A percentile compares a stretch with the other conserved stretches of the same genome.
Evolutionary conservation across 257 asterid genomes (phyloP).

Genomic region (Solanum habrochaites): DNA sequence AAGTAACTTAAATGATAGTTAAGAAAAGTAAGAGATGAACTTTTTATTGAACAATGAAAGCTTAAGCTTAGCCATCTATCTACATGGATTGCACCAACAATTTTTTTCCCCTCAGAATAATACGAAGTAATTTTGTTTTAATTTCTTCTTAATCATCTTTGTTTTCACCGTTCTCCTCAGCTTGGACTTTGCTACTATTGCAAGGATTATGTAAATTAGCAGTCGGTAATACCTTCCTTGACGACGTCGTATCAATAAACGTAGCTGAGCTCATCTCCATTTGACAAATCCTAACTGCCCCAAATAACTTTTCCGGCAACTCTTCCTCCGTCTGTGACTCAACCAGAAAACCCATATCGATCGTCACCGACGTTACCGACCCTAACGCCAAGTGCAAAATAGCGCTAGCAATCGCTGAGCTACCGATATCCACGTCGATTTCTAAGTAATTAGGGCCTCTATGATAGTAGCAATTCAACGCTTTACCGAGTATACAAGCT

Average conservation of each 20-base stretch:
- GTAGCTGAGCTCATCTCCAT: constrained; percentile 89
- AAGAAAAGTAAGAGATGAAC: neutral
- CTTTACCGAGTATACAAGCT: constrained; percentile 80
- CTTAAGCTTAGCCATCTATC: neutral
- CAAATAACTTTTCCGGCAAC: constrained; percentile 76
- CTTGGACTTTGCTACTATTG: constrained; percentile 6
- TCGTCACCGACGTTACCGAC: constrained; percentile 68
- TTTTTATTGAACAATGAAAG: neutral
- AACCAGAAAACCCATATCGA: constrained; percentile 92
- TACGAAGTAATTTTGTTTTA: neutral
- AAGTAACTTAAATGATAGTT: neutral
- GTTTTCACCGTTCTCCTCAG: constrained; percentile 3
- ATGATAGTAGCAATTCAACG: constrained; percentile 63
- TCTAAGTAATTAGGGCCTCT: constrained; percentile 67
- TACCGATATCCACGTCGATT: constrained; percentile 85
- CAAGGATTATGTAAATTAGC: neutral
- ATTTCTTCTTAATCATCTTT: neutral
- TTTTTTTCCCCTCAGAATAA: neutral
- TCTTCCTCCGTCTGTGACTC: constrained; percentile 75
- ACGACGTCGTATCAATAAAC: constrained; percentile 36
- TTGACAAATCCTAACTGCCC: constrained; percentile 80
- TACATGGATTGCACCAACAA: neutral
- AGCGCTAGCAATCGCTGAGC: constrained; percentile 84
- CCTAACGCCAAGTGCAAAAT: constrained; percentile 81
- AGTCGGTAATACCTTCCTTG: constrained; percentile 39